These are phyloP conservation scores for Ganoderma lingzhi DNA, from an alignment of 1,284 basidiomycete species.

Conservation along the genomic window DNA sequence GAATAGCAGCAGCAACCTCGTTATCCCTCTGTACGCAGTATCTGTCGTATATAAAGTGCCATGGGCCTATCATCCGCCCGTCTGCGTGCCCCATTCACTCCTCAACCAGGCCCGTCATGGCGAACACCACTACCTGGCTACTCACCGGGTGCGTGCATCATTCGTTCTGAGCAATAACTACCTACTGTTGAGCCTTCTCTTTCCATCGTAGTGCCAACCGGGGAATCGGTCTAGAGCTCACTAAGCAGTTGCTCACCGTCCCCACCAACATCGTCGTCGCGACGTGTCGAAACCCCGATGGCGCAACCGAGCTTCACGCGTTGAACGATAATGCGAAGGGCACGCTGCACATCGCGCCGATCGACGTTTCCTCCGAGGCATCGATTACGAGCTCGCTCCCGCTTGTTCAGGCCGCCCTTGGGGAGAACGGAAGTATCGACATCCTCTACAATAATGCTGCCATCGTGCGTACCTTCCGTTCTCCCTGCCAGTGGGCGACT, in stretches of 20 bases:
- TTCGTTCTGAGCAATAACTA: background rate
- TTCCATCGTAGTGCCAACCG: slow-evolving; percentile 43
- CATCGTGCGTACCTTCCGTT: slow-evolving; percentile 37
- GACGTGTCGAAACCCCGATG: slow-evolving; percentile 46
- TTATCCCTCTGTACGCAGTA: background rate
- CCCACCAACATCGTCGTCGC: slow-evolving; percentile 48
- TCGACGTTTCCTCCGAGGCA: slow-evolving; percentile 44
- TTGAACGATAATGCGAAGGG: slow-evolving; percentile 38
- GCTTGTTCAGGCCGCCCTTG: slow-evolving; percentile 39
- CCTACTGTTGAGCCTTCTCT: background rate
- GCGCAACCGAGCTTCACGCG: slow-evolving; percentile 39
- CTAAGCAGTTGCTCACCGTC: slow-evolving; percentile 44
- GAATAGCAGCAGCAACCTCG: background rate
- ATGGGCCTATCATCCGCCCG: background rate
- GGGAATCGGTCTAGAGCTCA: slow-evolving; percentile 51
- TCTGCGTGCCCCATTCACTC: background rate
- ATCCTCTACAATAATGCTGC: slow-evolving; percentile 52
- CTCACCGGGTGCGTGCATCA: slow-evolving; percentile 24
- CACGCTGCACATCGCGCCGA: slow-evolving; percentile 43
- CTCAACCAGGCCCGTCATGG: background rate
- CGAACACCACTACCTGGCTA: slow-evolving; percentile 23
- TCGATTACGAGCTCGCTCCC: slow-evolving; percentile 41
- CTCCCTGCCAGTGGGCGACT: background rate
- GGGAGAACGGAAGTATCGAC: slow-evolving; percentile 42
- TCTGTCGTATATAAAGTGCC: background rate